phyloP scores from a whole-genome alignment of 495 filamentous ascomycete species.

The Rhypophila decipiens region DNA sequence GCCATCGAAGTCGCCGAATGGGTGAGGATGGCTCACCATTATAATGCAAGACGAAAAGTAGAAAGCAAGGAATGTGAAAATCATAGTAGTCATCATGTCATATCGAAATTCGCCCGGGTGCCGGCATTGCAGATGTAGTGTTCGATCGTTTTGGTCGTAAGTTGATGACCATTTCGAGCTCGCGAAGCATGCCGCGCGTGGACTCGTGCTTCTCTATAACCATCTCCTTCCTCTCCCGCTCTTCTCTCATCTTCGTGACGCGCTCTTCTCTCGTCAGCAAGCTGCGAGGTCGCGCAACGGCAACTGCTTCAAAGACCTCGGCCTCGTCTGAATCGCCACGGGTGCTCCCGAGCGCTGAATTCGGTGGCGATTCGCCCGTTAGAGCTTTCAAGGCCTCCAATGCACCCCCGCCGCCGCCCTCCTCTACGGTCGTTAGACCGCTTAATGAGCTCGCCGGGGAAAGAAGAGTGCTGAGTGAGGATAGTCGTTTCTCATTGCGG shows the following conservation, averaged over 20 bases:
- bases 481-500: slow-evolving; percentile 60
- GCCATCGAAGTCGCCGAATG: neutral
- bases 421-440: slow-evolving; percentile 77
- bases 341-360: slow-evolving; percentile 21
- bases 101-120: slow-evolving; percentile 25
- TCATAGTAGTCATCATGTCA: slow-evolving; percentile 10
- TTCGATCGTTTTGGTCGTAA: slow-evolving; percentile 49
- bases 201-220: slow-evolving; percentile 67
- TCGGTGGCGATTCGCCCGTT: slow-evolving; percentile 55
- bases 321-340: slow-evolving; percentile 47
- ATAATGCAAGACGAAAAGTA: no score
- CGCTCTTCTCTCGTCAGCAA: slow-evolving; percentile 81
- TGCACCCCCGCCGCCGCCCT: slow-evolving; percentile 70
- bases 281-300: slow-evolving; percentile 66
- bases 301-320: slow-evolving; percentile 87
- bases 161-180: slow-evolving; percentile 83
- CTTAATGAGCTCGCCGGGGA: slow-evolving; percentile 77
- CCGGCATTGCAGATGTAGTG: slow-evolving; percentile 13
- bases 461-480: slow-evolving; percentile 60
- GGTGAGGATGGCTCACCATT: neutral
- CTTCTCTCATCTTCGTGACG: slow-evolving; percentile 81
- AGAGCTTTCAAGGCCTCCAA: slow-evolving; percentile 67
- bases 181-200: slow-evolving; percentile 80
- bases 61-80: neutral
- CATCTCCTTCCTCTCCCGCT: slow-evolving; percentile 62